Evolutionary conservation across 305 asterid species (phyloP).

Genomic region (Solanum hybrid): DNA sequence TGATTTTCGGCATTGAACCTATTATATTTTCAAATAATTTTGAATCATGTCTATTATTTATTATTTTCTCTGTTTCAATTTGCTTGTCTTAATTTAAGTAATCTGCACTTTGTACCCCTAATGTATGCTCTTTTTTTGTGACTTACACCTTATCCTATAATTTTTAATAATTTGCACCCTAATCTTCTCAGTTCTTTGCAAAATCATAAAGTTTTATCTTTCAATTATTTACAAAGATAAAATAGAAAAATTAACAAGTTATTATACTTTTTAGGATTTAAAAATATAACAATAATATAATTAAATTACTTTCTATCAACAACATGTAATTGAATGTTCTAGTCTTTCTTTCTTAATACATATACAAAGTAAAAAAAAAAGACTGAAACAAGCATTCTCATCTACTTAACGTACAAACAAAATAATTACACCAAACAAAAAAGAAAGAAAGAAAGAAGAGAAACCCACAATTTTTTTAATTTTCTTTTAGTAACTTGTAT

Average conservation of each 20-base stretch:
- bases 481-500: background rate
- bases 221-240: no score
- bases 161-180: background rate
- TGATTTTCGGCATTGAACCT: background rate
- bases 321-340: background rate
- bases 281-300: no score
- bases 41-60: background rate
- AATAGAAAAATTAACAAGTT: no score
- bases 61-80: no score
- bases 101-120: background rate
- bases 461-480: background rate
- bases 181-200: background rate
- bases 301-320: background rate
- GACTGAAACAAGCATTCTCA: background rate
- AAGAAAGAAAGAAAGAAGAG: background rate
- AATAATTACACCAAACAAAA: background rate
- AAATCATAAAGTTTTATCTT: no score
- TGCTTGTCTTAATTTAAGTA: no score
- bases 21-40: no score
- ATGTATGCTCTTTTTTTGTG: background rate
- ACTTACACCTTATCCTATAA: background rate
- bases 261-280: no score
- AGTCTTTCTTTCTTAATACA: background rate
- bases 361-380: background rate
- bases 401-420: background rate